Percentiles rank a stretch among this genome's conserved stretches.
phyloP scores from a whole-genome alignment of 1,139 yeast genomes.

The Saccharomycopsis hybrid region DNA sequence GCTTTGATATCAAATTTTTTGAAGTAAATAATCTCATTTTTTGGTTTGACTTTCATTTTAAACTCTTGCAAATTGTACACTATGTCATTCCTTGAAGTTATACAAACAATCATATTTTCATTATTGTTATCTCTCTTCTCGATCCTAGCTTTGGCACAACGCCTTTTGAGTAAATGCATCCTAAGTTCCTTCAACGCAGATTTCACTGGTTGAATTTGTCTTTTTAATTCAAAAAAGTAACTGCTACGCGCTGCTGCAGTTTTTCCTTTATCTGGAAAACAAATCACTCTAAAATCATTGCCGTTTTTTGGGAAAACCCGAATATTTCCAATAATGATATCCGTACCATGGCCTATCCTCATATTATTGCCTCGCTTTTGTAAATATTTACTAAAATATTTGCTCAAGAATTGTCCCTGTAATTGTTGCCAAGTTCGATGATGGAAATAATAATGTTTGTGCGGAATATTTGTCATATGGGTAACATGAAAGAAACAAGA shows the following conservation, averaged over 20 bases:
- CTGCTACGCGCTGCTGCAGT: constrained; percentile 23
- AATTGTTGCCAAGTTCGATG: constrained; percentile 53
- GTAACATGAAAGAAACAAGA: constrained; percentile 63
- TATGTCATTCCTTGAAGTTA: no score
- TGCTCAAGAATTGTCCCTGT: constrained; percentile 36
- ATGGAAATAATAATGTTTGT: constrained; percentile 43
- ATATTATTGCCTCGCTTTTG: constrained; percentile 20
- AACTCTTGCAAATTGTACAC: background rate
- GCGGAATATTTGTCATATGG: constrained; percentile 38
- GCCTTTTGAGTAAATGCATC: no score
- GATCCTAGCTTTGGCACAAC: no score
- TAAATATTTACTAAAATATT: constrained; percentile 35
- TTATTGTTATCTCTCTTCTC: no score
- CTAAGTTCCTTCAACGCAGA: background rate
- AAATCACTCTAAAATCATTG: constrained; percentile 24
- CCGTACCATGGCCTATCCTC: background rate
- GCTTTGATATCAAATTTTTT: constrained; percentile 72
- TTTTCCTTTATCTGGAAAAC: constrained; percentile 25
- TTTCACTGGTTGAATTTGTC: background rate
- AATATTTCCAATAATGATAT: constrained; percentile 15
- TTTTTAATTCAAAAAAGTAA: background rate
- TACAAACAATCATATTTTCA: constrained; percentile 11
- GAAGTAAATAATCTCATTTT: constrained; percentile 39
- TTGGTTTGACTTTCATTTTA: constrained; percentile 24
- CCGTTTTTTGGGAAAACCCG: constrained; percentile 49